Conservation (phyloP, 2,329 filamentous ascomycete genomes). For the Botryotinia globosa region DNA sequence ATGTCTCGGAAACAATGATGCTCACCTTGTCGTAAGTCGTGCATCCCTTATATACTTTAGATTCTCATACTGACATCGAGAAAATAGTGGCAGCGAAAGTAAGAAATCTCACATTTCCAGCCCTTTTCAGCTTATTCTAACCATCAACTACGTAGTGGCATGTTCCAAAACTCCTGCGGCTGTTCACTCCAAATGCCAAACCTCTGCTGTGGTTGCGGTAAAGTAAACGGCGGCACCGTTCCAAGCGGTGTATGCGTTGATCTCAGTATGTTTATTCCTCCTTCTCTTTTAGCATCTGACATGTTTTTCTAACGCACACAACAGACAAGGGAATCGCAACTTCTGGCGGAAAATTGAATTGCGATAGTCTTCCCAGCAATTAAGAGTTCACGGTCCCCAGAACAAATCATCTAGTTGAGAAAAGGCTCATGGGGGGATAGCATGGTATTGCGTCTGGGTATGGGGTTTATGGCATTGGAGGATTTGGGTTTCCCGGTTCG, state of each 20-base stretch:
- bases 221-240: not conserved
- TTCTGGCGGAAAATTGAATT: slow-evolving; percentile 4
- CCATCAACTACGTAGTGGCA: slow-evolving; percentile 2
- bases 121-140: not conserved
- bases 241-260: not conserved
- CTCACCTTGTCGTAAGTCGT: slow-evolving; percentile 4
- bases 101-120: not conserved
- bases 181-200: slow-evolving; percentile 7
- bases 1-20: slow-evolving; percentile 13
- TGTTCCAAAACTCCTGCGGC: slow-evolving; percentile 15
- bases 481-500: not conserved
- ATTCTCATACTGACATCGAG: not conserved
- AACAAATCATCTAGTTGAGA: not conserved
- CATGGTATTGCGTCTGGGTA: not conserved
- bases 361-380: slow-evolving; percentile 7
- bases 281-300: not conserved
- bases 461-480: not conserved
- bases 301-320: not conserved
- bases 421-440: not conserved
- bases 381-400: not conserved
- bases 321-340: slow-evolving; percentile 11
- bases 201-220: slow-evolving; percentile 7
- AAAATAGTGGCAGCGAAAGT: slow-evolving; percentile 15
- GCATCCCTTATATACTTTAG: too few species aligned
- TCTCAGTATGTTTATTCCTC: slow-evolving; percentile 1